Evolutionary conservation across 805 yeast genomes (phyloP).

Genomic region (Wickerhamiella qilinensis): DNA sequence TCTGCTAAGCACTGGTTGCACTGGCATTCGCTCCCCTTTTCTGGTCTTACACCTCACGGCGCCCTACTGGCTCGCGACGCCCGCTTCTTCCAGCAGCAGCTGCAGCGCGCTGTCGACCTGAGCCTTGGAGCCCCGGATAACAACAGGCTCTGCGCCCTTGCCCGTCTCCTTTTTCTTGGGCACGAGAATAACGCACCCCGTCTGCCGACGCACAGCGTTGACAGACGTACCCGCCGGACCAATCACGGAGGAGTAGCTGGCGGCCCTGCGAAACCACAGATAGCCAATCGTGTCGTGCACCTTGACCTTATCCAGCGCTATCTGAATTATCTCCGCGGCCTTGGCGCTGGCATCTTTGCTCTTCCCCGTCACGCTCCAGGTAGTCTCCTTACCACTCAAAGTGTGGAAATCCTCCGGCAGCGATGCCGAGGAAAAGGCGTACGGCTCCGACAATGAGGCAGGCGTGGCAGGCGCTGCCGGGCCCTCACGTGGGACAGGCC

Average conservation of each 20-base stretch:
- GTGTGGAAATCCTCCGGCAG: neutral
- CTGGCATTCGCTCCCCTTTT: too few relatives aligned
- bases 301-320: constrained; percentile 32
- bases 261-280: constrained; percentile 40
- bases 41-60: too few relatives aligned
- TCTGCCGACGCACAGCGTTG: constrained; percentile 39
- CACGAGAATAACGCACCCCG: constrained; percentile 18
- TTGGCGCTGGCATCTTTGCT: constrained; percentile 32
- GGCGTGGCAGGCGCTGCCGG: neutral
- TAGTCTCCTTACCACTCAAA: constrained; percentile 3
- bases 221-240: constrained; percentile 66
- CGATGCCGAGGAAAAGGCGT: neutral
- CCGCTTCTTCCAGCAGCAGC: neutral
- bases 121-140: constrained; percentile 5
- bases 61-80: too few relatives aligned
- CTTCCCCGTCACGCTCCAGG: constrained; percentile 49
- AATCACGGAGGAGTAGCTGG: constrained; percentile 43
- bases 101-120: constrained; percentile 3
- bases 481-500: neutral
- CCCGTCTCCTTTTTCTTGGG: constrained; percentile 8
- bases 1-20: too few relatives aligned
- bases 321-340: constrained; percentile 36
- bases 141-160: constrained; percentile 5
- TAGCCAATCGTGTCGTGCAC: constrained; percentile 38
- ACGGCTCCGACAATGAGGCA: neutral